Conservation (phyloP, 2,329 filamentous ascomycete species). For the Phyllosticta citriasiana region DNA sequence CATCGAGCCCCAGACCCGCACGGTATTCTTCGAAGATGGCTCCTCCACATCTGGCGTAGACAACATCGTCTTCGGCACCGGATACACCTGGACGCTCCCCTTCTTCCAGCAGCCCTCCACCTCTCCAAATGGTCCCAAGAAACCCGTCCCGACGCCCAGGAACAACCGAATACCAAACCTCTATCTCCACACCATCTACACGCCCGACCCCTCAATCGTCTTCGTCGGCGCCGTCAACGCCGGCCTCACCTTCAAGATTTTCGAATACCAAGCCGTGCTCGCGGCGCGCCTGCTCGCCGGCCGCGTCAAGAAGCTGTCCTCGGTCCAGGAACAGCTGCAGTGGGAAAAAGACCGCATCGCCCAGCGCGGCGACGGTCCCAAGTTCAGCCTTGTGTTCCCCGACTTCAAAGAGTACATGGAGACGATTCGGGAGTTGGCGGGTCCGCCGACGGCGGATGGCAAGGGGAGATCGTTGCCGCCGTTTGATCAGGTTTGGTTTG, state of each 20-base stretch:
- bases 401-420: constrained; percentile 59
- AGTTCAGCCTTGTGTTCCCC: constrained; percentile 48
- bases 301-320: constrained; percentile 39
- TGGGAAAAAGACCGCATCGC: constrained; percentile 51
- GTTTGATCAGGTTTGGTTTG: constrained; percentile 39
- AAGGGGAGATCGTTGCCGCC: constrained; percentile 35
- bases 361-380: constrained; percentile 45
- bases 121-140: neutral
- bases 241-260: constrained; percentile 57
- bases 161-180: constrained; percentile 48
- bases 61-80: constrained; percentile 56
- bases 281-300: constrained; percentile 50
- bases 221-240: constrained; percentile 49
- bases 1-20: constrained; percentile 32
- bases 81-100: constrained; percentile 54
- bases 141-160: constrained; percentile 24
- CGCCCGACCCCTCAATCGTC: constrained; percentile 43
- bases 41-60: constrained; percentile 45
- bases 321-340: constrained; percentile 36
- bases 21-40: constrained; percentile 49
- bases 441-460: constrained; percentile 31
- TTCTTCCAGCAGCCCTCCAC: constrained; percentile 29
- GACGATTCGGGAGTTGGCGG: constrained; percentile 40
- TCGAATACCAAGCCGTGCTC: constrained; percentile 58
- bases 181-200: constrained; percentile 50